Conservation (phyloP, 2,329 filamentous ascomycete genomes). For the Cordyceps farinosa region DNA sequence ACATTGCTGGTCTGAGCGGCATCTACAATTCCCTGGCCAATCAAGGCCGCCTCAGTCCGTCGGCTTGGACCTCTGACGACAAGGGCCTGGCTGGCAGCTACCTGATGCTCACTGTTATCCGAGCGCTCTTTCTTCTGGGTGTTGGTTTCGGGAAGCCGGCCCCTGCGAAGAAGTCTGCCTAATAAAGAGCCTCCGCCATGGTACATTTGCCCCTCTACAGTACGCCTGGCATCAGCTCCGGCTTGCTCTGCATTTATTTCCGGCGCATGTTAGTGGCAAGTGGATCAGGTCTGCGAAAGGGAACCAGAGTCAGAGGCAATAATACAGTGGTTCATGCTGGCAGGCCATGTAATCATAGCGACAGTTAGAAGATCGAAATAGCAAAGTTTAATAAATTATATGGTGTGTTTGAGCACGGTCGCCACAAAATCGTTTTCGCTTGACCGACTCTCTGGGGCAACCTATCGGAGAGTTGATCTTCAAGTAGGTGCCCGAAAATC, state of each 20-base stretch:
- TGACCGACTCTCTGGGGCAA: too few species aligned
- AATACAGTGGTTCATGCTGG: too few species aligned
- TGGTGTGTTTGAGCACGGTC: background rate
- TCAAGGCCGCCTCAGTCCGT: slow-evolving; percentile 19
- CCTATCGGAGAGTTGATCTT: background rate
- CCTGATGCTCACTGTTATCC: slow-evolving; percentile 18
- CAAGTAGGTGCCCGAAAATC: background rate
- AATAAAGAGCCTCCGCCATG: background rate
- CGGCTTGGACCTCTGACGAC: slow-evolving; percentile 21
- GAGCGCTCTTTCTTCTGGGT: slow-evolving; percentile 21
- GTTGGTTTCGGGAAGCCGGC: slow-evolving; percentile 17
- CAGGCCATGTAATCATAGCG: background rate
- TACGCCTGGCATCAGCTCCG: too few species aligned
- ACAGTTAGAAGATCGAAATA: background rate
- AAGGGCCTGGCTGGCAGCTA: slow-evolving; percentile 18
- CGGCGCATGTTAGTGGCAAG: background rate
- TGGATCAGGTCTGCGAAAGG: too few species aligned
- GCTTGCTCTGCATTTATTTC: background rate
- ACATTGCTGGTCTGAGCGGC: slow-evolving; percentile 23
- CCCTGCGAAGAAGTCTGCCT: slow-evolving; percentile 8
- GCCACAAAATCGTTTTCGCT: background rate
- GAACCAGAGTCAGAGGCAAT: too few species aligned
- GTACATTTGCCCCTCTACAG: too few species aligned
- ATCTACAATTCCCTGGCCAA: slow-evolving; percentile 16
- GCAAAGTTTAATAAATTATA: background rate